A percentile compares a stretch with the other conserved stretches of the same genome.
Evolutionary conservation across 2,329 filamentous ascomycete species (phyloP).

Genomic region (Verticillium albo-atrum): DNA sequence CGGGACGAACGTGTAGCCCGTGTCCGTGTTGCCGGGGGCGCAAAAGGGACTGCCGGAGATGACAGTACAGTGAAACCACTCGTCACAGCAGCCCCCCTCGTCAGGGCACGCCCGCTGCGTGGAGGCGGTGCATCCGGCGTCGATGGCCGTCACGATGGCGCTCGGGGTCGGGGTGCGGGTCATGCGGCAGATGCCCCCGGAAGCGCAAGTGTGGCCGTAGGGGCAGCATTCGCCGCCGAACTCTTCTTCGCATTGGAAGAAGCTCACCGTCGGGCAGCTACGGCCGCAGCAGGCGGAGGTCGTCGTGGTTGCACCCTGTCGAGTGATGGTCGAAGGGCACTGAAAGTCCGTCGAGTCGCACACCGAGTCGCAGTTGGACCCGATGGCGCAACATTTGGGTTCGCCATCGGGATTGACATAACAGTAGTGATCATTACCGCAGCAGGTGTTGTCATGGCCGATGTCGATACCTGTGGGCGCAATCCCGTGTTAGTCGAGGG

Average conservation of each 20-base stretch:
- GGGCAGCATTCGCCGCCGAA: constrained; percentile 47
- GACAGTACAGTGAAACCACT: constrained; percentile 36
- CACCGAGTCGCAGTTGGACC: constrained; percentile 35
- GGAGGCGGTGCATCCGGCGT: constrained; percentile 36
- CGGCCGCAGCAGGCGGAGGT: constrained; percentile 33
- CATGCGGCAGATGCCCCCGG: constrained; percentile 27
- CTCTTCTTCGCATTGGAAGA: constrained; percentile 37
- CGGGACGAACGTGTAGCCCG: neutral
- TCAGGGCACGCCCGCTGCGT: constrained; percentile 38
- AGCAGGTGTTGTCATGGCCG: constrained; percentile 32
- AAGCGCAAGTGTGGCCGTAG: constrained; percentile 37
- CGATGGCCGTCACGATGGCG: constrained; percentile 26
- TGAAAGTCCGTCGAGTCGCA: constrained; percentile 28
- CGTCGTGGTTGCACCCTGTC: constrained; percentile 17
- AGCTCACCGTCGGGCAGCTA: constrained; percentile 32
- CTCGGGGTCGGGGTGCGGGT: constrained; percentile 15
- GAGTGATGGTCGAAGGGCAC: constrained; percentile 23
- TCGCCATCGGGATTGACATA: constrained; percentile 30
- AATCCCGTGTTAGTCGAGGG: neutral
- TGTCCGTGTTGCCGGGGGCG: constrained; percentile 21
- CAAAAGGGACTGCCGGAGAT: constrained; percentile 32
- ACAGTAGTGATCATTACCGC: constrained; percentile 39
- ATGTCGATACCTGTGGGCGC: constrained; percentile 35
- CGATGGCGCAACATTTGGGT: constrained; percentile 36
- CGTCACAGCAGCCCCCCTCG: constrained; percentile 46